Percentiles rank a stretch among this genome's conserved stretches.
phyloP scores from a whole-genome alignment of 345 rosid species.

The Carallia pectinifolia region DNA sequence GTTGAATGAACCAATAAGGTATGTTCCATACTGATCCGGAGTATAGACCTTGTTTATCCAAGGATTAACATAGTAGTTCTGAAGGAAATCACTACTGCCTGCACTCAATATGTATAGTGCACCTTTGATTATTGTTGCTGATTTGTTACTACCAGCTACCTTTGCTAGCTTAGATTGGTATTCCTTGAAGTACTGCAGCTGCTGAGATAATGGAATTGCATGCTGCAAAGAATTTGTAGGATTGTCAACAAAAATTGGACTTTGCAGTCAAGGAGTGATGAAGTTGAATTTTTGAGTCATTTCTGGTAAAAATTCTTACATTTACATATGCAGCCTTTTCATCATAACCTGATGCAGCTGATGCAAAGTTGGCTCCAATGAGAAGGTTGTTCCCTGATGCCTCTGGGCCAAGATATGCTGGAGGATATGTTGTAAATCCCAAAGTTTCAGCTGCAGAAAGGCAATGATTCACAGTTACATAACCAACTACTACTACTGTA shows the following conservation, averaged over 20 bases:
- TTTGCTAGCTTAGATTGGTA: slow-evolving; percentile 67
- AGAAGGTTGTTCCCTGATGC: slow-evolving; percentile 88
- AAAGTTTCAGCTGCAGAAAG: slow-evolving; percentile 71
- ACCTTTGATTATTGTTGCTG: slow-evolving; percentile 60
- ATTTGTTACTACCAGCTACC: slow-evolving; percentile 52
- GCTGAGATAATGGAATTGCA: slow-evolving; percentile 72
- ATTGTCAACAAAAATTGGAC: not conserved
- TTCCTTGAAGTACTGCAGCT: slow-evolving; percentile 73
- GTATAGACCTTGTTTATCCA: slow-evolving; percentile 49
- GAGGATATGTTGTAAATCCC: slow-evolving; percentile 71
- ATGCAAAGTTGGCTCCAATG: slow-evolving; percentile 91
- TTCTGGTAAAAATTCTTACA: slow-evolving; percentile 26
- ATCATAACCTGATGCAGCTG: slow-evolving; percentile 92
- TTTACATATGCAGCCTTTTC: slow-evolving; percentile 62
- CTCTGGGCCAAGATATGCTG: slow-evolving; percentile 85
- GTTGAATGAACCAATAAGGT: slow-evolving; percentile 52
- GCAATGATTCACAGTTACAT: not conserved
- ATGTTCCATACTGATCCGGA: slow-evolving; percentile 64
- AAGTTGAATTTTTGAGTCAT: not conserved
- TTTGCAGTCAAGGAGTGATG: not conserved
- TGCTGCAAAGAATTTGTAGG: slow-evolving; percentile 46
- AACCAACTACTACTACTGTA: too few relatives aligned
- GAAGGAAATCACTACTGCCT: slow-evolving; percentile 90
- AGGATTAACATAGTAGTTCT: slow-evolving; percentile 86
- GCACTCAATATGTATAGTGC: slow-evolving; percentile 68